These are phyloP conservation scores for Ramularia collo-cygni DNA, from an alignment of 2,329 filamentous ascomycete genomes.

Conservation along the genomic window DNA sequence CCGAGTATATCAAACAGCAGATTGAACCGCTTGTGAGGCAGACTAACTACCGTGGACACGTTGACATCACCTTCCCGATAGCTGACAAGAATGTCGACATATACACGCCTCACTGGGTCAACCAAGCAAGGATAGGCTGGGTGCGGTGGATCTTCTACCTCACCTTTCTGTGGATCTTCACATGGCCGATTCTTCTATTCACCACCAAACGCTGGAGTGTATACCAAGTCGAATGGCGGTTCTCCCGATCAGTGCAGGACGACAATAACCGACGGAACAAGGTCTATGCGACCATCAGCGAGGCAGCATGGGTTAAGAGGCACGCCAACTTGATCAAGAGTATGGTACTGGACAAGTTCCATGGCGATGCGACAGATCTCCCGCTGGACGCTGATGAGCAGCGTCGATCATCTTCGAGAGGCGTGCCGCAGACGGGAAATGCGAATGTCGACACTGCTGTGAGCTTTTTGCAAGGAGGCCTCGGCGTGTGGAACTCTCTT, in stretches of 20 bases:
- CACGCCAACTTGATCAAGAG: constrained; percentile 56
- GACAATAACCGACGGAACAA: constrained; percentile 27
- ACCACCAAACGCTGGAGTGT: constrained; percentile 62
- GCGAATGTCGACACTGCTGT: constrained; percentile 21
- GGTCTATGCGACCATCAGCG: constrained; percentile 45
- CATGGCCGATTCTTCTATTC: constrained; percentile 65
- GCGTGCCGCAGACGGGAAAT: constrained; percentile 17
- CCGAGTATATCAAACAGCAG: constrained; percentile 44
- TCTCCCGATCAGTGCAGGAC: constrained; percentile 33
- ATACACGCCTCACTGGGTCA: constrained; percentile 57
- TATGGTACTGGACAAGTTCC: constrained; percentile 52
- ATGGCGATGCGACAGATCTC: constrained; percentile 34
- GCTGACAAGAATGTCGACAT: constrained; percentile 53
- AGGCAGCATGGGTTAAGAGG: constrained; percentile 54
- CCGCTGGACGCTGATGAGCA: constrained; percentile 31
- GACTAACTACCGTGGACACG: constrained; percentile 61
- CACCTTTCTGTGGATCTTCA: constrained; percentile 61
- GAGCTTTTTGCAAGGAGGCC: constrained; percentile 19
- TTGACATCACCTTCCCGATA: constrained; percentile 54
- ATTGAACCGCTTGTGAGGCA: constrained; percentile 52
- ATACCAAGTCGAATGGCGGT: constrained; percentile 58
- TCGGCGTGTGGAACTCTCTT: constrained; percentile 21
- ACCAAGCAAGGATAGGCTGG: constrained; percentile 62
- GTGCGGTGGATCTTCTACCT: constrained; percentile 59
- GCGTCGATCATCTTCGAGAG: constrained; percentile 6